Conservation (phyloP, 1,284 basidiomycete species). For the Paramarasmius palmivorus region DNA sequence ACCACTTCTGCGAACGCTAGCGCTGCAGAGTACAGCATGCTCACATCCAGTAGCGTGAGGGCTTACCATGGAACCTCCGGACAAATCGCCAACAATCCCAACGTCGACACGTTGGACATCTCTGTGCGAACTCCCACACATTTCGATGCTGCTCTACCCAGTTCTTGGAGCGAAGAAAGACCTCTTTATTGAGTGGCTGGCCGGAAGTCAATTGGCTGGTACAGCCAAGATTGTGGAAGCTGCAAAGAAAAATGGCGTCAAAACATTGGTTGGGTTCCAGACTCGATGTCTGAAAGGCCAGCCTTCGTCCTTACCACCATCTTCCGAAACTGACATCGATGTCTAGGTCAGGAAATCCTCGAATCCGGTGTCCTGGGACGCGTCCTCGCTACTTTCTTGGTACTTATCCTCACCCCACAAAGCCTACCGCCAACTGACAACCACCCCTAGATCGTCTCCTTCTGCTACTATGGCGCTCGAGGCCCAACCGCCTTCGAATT, state of each 20-base stretch:
- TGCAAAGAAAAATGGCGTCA: slow-evolving; percentile 30
- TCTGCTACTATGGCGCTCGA: not conserved
- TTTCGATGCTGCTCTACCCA: slow-evolving; percentile 26
- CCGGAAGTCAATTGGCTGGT: slow-evolving; percentile 32
- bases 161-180: slow-evolving; percentile 36
- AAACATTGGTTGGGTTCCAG: slow-evolving; percentile 34
- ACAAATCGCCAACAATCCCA: slow-evolving; percentile 30
- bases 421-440: not conserved
- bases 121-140: slow-evolving; percentile 31
- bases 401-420: slow-evolving; percentile 8
- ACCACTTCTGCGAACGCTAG: slow-evolving; percentile 24
- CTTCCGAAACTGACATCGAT: not conserved
- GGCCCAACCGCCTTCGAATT: not conserved
- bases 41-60: slow-evolving; percentile 21
- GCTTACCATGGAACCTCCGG: slow-evolving; percentile 27
- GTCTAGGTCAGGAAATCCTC: slow-evolving; percentile 3
- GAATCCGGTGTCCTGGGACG: slow-evolving; percentile 12
- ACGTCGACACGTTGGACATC: slow-evolving; percentile 36
- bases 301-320: not conserved
- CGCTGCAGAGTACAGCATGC: slow-evolving; percentile 25
- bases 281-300: slow-evolving; percentile 30
- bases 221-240: slow-evolving; percentile 30
- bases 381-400: slow-evolving; percentile 15
- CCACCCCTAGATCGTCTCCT: not conserved
- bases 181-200: slow-evolving; percentile 41